Evolutionary conservation across 306 rosid genomes (phyloP).

Genomic region (Potentilla sterilis): DNA sequence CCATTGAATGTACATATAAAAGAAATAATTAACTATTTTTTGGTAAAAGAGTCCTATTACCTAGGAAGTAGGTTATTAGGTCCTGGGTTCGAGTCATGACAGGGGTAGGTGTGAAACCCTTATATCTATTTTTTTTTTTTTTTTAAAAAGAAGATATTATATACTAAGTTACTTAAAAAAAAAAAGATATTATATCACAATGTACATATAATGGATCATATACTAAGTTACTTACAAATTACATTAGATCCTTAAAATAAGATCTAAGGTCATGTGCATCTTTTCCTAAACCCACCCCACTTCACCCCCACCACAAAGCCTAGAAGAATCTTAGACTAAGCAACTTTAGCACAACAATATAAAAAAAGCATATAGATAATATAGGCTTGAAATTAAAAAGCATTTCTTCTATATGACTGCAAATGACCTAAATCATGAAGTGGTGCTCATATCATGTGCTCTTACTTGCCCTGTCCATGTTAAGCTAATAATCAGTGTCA

Average conservation of each 20-base stretch:
- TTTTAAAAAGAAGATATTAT: too few relatives aligned
- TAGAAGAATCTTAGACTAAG: slow-evolving; percentile 11
- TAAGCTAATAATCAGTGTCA: slow-evolving; percentile 24
- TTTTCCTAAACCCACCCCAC: slow-evolving; percentile 16
- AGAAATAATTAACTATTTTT: too few relatives aligned
- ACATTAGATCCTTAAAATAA: not conserved
- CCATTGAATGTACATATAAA: not conserved
- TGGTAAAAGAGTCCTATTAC: too few relatives aligned
- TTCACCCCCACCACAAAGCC: slow-evolving; percentile 8
- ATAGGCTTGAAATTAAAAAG: not conserved
- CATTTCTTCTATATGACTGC: not conserved
- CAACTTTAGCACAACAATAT: slow-evolving; percentile 3
- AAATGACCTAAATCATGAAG: slow-evolving; percentile 41
- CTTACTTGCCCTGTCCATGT: slow-evolving; percentile 27
- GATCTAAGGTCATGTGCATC: slow-evolving; percentile 3
- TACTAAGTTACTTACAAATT: not conserved
- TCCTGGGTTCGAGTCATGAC: too few relatives aligned
- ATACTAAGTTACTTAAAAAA: too few relatives aligned
- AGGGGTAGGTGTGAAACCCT: too few relatives aligned
- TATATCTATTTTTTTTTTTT: too few relatives aligned
- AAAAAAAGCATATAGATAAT: not conserved
- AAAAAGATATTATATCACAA: not conserved
- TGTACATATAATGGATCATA: not conserved
- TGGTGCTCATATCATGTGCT: slow-evolving; percentile 38
- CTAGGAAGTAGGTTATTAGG: too few relatives aligned